phyloP scores from a whole-genome alignment of 2,329 filamentous ascomycete species.

The Aschersonia sp. region DNA sequence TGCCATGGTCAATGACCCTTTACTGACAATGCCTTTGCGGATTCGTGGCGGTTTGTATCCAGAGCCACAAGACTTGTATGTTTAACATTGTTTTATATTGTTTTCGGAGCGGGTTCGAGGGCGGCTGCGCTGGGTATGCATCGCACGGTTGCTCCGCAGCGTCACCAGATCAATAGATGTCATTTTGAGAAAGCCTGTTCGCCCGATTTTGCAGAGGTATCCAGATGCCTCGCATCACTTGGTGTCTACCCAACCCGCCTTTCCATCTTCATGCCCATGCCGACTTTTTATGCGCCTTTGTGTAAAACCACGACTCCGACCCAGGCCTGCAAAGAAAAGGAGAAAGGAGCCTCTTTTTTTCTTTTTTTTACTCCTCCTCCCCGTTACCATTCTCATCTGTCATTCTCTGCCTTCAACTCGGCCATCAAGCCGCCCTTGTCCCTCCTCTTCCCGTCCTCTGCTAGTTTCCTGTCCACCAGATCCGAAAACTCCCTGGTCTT shows the following conservation, averaged over 20 bases:
- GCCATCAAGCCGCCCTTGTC: constrained; percentile 67
- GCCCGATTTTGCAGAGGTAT: background rate
- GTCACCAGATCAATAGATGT: too few relatives aligned
- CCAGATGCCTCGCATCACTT: background rate
- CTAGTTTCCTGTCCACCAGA: constrained; percentile 57
- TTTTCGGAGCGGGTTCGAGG: background rate
- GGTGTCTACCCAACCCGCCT: too few relatives aligned
- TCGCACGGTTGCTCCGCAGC: too few relatives aligned
- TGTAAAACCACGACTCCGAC: background rate
- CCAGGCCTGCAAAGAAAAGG: background rate
- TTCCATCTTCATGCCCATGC: too few relatives aligned
- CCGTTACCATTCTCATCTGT: constrained; percentile 28
- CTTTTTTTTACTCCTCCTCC: too few relatives aligned
- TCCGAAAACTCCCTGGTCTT: constrained; percentile 72
- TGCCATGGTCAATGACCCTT: too few relatives aligned
- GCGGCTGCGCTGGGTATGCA: too few relatives aligned
- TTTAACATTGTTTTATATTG: background rate
- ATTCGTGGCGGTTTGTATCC: background rate
- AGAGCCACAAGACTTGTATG: background rate
- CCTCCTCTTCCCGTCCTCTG: constrained; percentile 62
- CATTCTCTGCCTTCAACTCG: constrained; percentile 73
- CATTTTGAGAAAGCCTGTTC: too few relatives aligned
- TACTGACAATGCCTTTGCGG: background rate
- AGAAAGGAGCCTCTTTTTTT: constrained; percentile 2
- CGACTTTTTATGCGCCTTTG: background rate